A percentile compares a stretch with the other conserved stretches of the same genome.
Conservation (phyloP, 176 grass and related monocot genomes). For the Lolium multiflorum region DNA sequence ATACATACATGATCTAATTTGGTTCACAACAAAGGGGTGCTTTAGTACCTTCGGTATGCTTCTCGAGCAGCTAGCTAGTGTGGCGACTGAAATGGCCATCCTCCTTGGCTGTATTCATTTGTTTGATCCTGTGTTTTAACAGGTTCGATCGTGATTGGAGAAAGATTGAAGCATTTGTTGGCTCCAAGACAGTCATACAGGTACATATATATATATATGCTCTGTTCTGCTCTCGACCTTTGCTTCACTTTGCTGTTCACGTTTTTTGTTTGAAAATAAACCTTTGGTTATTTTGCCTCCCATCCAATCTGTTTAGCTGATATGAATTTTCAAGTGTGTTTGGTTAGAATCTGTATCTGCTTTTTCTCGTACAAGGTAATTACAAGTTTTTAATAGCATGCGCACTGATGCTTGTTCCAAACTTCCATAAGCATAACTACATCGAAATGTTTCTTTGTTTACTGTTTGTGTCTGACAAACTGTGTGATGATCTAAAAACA, state of each 20-base stretch:
- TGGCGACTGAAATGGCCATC: neutral
- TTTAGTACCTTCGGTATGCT: neutral
- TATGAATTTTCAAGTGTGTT: too few relatives aligned
- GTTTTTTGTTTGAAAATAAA: neutral
- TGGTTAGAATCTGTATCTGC: too few relatives aligned
- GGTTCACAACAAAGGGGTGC: neutral
- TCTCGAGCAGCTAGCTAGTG: neutral
- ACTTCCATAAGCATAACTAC: too few relatives aligned
- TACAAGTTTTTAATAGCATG: too few relatives aligned
- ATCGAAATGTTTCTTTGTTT: too few relatives aligned
- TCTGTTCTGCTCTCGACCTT: neutral
- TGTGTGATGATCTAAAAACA: conserved; percentile 47
- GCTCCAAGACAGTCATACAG: conserved; percentile 88
- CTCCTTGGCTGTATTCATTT: neutral
- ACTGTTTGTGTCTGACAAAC: neutral
- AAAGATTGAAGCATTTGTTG: conserved; percentile 74
- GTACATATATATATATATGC: conserved; percentile 9
- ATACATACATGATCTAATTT: neutral
- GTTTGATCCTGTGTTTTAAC: neutral
- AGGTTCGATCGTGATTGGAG: conserved; percentile 91
- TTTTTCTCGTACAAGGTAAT: too few relatives aligned
- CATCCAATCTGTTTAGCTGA: too few relatives aligned
- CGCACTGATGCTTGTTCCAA: too few relatives aligned
- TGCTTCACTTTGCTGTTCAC: neutral
- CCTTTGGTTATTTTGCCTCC: too few relatives aligned